Base-by-base conservation (phyloP, 176 grass and related monocot species). In the Oryza coarctata region DNA sequence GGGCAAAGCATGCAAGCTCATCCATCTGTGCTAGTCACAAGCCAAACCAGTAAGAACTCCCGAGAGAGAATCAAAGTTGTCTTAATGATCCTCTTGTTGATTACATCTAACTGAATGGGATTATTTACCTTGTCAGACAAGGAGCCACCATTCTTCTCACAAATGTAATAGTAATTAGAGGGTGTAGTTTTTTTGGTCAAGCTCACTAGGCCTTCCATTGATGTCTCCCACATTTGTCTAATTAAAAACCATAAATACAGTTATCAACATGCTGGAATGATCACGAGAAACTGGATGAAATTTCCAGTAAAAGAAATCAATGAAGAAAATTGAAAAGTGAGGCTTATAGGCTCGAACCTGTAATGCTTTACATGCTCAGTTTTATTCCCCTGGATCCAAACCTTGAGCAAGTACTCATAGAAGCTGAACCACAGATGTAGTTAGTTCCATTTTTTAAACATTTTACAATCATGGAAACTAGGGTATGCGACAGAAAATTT, bases 161-260 rank as follows among this genome's bases (percentile, higher is more conserved):
- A 99, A 22, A 99, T 99, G 81, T 99, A 99, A 49, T 79, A 70
- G 84, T 90, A 99, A 88, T 85, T 96, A 82, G 97, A 96, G 7
- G 97, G 91, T 40, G 87, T 96, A 63, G 91, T 94, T 94, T 88
- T 94, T 78, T 52, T 89, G 45, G 87, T 87, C 84, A 99, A 91
- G 81, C 91, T 99, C 82, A 90, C 30, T 77, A 99, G 76, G 73
- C 97, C 97, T 87, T 99, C 97, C 97, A 99, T 99, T 82, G 97
- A 99, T 81, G 89, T 96, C 60, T 98, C 96, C 96, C 96, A 98
- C 96, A 98, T 98, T 98, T 98, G 34, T 88, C 96, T 95, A 38
- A 72, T 67, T 34, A 26, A 85, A 75, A 40, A 89, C 66, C 35
- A 63, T 36, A 67, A 74, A 89, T 63, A 74, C 12, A 69, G 65